Percentiles rank a stretch among this genome's conserved stretches.
These are phyloP conservation scores for Singerocomus inundabilis DNA, from an alignment of 1,284 basidiomycete species.

Conservation along the genomic window DNA sequence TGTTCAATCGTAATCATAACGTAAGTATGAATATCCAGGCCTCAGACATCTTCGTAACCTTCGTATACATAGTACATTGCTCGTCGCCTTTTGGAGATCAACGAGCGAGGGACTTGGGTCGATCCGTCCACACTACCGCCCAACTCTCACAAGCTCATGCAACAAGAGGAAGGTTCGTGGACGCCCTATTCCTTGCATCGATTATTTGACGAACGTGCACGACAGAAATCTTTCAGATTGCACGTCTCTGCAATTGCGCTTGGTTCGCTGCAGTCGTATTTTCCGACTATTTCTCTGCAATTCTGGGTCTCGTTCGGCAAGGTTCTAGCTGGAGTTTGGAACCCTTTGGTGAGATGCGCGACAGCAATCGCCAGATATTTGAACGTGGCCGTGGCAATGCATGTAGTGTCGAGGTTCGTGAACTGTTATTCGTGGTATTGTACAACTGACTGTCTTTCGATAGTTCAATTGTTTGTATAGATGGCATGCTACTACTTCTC, in stretches of 20 bases:
- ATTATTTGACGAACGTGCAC: not conserved
- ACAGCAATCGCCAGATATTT: slow-evolving; percentile 55
- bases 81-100: slow-evolving; percentile 72
- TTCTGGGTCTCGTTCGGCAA: slow-evolving; percentile 68
- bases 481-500: slow-evolving; percentile 77
- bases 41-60: not conserved
- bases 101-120: slow-evolving; percentile 62
- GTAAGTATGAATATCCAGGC: slow-evolving; percentile 38
- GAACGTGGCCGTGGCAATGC: slow-evolving; percentile 76
- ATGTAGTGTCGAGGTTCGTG: slow-evolving; percentile 69
- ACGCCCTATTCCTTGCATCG: not conserved
- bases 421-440: not conserved
- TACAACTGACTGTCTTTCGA: slow-evolving; percentile 3
- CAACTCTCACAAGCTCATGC: slow-evolving; percentile 38
- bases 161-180: slow-evolving; percentile 60
- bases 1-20: slow-evolving; percentile 87
- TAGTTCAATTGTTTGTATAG: slow-evolving; percentile 83
- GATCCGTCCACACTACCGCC: slow-evolving; percentile 46
- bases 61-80: slow-evolving; percentile 65
- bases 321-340: slow-evolving; percentile 71
- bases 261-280: slow-evolving; percentile 76
- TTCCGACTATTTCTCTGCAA: slow-evolving; percentile 74
- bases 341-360: slow-evolving; percentile 67
- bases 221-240: slow-evolving; percentile 73
- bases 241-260: slow-evolving; percentile 72